A percentile compares a stretch with the other conserved stretches of the same genome.
These are phyloP conservation scores for Alternaria consortialis DNA, from an alignment of 2,329 filamentous ascomycete species.

Conservation along the genomic window DNA sequence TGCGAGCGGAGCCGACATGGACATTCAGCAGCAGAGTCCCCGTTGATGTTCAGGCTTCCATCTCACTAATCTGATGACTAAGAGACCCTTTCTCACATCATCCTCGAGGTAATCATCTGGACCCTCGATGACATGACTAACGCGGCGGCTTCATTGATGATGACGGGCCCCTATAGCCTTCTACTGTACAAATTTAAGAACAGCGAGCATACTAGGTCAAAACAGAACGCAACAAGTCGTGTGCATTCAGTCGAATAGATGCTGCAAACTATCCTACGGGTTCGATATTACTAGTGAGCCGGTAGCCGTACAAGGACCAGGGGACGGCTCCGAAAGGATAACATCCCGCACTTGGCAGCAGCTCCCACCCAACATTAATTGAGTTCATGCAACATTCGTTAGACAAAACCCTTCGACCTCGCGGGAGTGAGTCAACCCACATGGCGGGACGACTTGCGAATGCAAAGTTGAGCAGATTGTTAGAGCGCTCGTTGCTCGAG, in stretches of 20 bases:
- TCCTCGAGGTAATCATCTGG: constrained; percentile 3
- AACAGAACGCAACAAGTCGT: not conserved
- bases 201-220: not conserved
- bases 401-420: not conserved
- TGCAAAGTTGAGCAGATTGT: not conserved
- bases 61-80: not conserved
- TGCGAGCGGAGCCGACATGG: not conserved
- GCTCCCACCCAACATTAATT: not conserved
- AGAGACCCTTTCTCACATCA: constrained; percentile 1
- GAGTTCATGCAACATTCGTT: not conserved
- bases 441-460: not conserved
- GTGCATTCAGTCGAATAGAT: not conserved
- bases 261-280: not conserved
- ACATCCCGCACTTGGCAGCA: constrained; percentile 2
- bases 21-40: not conserved
- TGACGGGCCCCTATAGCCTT: not conserved
- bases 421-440: not conserved
- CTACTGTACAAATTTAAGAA: not conserved
- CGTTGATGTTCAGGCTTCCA: not conserved
- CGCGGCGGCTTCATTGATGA: not conserved
- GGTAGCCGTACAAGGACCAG: not conserved
- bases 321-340: not conserved
- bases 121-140: not conserved
- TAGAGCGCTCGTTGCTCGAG: not conserved
- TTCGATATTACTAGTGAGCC: constrained; percentile 3